Base-by-base conservation (phyloP, 441 rosid species). In the Isatis lusitanica region DNA sequence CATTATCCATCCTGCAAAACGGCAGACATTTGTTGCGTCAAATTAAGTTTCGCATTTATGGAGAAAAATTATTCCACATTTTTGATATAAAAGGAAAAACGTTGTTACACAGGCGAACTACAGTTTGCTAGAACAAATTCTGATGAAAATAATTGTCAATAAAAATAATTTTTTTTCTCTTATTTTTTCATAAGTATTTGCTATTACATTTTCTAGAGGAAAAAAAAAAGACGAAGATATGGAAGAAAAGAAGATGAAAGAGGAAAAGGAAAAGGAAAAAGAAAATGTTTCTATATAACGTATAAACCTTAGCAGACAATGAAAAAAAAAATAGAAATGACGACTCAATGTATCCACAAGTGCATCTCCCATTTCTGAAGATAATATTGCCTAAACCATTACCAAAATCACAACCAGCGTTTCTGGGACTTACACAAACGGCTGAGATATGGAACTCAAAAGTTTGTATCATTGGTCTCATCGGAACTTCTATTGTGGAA, bases 371-470 rank as follows among this genome's bases (percentile, higher is more conserved):
- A 26, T 8, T 24, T 8, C 1, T 15, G 31, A 35, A 24, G 59
- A 65, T 35, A 33, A 86, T 82, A 55, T n/a, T 90, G 71, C 94
- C 96, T 4, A 90, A 87, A 85, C 91, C 67, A 58, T 73, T 90
- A 78, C 92, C 97, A 0, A 88, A 90, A 18, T 82, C 87, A 58
- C 63, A 82, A 67, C 79, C 89, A 33, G 89, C 94, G 0, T 86
- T 92, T 79, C 80, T 84, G 6, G 97, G 97, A 24, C 90, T 92
- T 71, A 92, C 94, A 3, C 80, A 56, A 69, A 86, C 92, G 5
- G 97, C 96, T 7, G 97, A 92, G 78, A 74, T 80, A 75, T 90
- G 96, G 97, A 92, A 92, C 75, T 87, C 97, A 17, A 86, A 90
- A 78, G 96, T 94, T 70, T 88, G 96, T 63, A 90, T 92, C 94